phyloP scores from a whole-genome alignment of 441 rosid genomes.

The Gossypium gossypioides region DNA sequence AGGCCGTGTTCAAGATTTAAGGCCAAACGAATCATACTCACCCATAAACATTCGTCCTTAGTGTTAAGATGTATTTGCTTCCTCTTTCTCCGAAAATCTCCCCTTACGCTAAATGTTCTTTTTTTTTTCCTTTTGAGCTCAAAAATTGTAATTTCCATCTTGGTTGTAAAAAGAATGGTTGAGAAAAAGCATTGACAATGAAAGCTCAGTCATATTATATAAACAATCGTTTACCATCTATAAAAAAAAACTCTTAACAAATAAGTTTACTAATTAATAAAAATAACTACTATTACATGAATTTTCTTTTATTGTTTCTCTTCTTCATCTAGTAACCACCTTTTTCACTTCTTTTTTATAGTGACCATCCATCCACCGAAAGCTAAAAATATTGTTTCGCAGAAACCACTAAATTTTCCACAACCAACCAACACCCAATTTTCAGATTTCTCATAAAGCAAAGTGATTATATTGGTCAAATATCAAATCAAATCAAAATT shows the following conservation, averaged over 20 bases:
- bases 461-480: constrained; percentile 3
- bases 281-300: background rate
- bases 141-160: background rate
- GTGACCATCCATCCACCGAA: background rate
- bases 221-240: background rate
- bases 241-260: background rate
- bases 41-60: too few relatives aligned
- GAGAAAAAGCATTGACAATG: background rate
- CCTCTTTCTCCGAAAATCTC: too few relatives aligned
- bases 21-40: too few relatives aligned
- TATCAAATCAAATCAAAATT: constrained; percentile 18
- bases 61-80: too few relatives aligned
- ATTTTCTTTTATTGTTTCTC: background rate
- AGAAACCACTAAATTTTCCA: background rate
- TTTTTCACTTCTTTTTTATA: background rate
- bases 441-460: background rate
- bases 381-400: background rate
- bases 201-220: background rate
- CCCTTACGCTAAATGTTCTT: too few relatives aligned
- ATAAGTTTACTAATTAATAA: background rate
- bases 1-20: too few relatives aligned
- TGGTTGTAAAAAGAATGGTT: background rate
- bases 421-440: constrained; percentile 6
- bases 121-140: too few relatives aligned
- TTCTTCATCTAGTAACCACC: too few relatives aligned